Conservation (phyloP, 2,329 filamentous ascomycete species). For the Monilinia polystroma region DNA sequence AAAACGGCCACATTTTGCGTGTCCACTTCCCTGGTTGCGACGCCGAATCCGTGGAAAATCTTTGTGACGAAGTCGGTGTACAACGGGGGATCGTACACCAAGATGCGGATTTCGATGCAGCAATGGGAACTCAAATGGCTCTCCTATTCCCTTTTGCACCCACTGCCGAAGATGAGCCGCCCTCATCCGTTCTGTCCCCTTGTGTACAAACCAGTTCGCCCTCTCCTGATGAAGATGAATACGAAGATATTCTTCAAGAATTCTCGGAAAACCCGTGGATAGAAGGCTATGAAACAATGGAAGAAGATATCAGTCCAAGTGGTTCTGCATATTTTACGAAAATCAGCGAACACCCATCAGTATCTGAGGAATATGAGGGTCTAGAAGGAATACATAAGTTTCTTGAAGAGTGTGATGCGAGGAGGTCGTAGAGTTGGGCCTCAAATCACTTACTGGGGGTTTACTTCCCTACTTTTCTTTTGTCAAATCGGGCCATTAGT, state of each 20-base stretch:
- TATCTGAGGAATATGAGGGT: slow-evolving; percentile 52
- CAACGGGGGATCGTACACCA: slow-evolving; percentile 75
- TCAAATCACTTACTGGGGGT: not conserved
- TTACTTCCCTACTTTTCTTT: slow-evolving; percentile 7
- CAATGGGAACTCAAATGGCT: slow-evolving; percentile 68
- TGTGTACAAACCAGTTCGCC: slow-evolving; percentile 24
- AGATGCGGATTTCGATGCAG: slow-evolving; percentile 69
- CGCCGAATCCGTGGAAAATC: slow-evolving; percentile 71
- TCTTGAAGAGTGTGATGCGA: slow-evolving; percentile 59
- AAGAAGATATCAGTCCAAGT: slow-evolving; percentile 33
- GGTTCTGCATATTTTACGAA: slow-evolving; percentile 38
- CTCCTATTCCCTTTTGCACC: slow-evolving; percentile 86
- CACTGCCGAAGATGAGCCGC: slow-evolving; percentile 44
- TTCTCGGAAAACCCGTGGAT: slow-evolving; percentile 38
- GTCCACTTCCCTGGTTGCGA: slow-evolving; percentile 93
- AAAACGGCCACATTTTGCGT: slow-evolving; percentile 60
- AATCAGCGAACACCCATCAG: slow-evolving; percentile 44
- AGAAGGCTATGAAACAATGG: slow-evolving; percentile 39
- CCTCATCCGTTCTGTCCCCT: slow-evolving; percentile 31
- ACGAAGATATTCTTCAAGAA: slow-evolving; percentile 31
- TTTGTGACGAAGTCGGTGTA: slow-evolving; percentile 87
- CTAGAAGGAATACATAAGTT: slow-evolving; percentile 66
- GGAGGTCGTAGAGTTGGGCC: slow-evolving; percentile 1
- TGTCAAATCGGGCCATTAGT: not conserved
- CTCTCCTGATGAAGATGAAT: slow-evolving; percentile 37